Conservation (phyloP, 2,329 filamentous ascomycete species). For the Pestalotiopsis sp. region DNA sequence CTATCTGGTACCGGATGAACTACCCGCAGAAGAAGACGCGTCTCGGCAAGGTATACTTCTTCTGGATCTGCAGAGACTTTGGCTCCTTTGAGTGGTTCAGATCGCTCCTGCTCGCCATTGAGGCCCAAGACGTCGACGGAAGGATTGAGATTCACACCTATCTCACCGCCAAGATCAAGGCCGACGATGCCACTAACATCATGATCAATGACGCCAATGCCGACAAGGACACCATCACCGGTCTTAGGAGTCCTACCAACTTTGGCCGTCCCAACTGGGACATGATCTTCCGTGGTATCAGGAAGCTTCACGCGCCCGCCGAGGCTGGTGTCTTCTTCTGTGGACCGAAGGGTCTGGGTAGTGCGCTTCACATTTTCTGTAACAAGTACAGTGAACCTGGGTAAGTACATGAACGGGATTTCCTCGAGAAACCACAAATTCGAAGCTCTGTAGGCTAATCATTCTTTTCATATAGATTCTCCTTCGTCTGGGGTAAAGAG, state of each 20-base stretch:
- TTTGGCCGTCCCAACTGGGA: slow-evolving; percentile 90
- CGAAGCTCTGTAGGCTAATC: not conserved
- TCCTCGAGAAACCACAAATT: not conserved
- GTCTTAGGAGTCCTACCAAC: slow-evolving; percentile 79
- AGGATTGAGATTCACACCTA: slow-evolving; percentile 90
- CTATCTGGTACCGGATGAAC: slow-evolving; percentile 93
- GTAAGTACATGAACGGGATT: slow-evolving; percentile 47
- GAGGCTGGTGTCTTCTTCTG: slow-evolving; percentile 85
- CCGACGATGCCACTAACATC: slow-evolving; percentile 85
- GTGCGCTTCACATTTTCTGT: slow-evolving; percentile 77
- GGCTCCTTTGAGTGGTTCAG: slow-evolving; percentile 90
- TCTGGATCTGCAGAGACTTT: slow-evolving; percentile 90
- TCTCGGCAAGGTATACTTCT: slow-evolving; percentile 86
- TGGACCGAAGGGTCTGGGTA: slow-evolving; percentile 79
- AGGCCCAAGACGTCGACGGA: slow-evolving; percentile 81
- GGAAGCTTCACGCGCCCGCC: slow-evolving; percentile 74
- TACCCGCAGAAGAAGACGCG: slow-evolving; percentile 80
- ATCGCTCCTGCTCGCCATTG: slow-evolving; percentile 80
- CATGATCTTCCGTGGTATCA: slow-evolving; percentile 82
- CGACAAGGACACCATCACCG: slow-evolving; percentile 83
- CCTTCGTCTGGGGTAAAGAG: slow-evolving; percentile 71
- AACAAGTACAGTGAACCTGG: slow-evolving; percentile 86
- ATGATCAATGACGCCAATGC: slow-evolving; percentile 90
- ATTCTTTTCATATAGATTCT: slow-evolving; percentile 47
- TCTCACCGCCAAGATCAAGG: slow-evolving; percentile 84